Conservation (phyloP, 164 flowering plant genomes). For the Brasenia schreberi region DNA sequence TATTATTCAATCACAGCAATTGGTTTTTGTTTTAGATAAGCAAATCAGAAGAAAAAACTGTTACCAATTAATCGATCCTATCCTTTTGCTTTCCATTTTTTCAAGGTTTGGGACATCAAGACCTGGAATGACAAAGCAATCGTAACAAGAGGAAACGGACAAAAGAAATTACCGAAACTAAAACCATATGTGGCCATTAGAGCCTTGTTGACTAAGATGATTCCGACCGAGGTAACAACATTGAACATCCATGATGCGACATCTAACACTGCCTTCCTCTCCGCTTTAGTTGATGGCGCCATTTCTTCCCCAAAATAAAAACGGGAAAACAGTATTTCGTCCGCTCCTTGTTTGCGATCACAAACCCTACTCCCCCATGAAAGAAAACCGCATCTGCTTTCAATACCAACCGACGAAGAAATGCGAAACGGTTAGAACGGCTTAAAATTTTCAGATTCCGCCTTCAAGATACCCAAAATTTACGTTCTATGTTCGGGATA, state of each 20-base stretch:
- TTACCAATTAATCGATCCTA: background rate
- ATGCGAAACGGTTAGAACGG: background rate
- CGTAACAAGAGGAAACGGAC: background rate
- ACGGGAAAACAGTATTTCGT: background rate
- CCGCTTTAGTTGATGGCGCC: conserved; percentile 29
- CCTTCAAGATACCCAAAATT: no score
- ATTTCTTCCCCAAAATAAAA: conserved; percentile 5
- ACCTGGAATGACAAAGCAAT: background rate
- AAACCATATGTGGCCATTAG: conserved; percentile 34
- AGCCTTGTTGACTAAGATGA: conserved; percentile 33
- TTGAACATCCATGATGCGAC: conserved; percentile 36
- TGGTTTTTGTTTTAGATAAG: background rate
- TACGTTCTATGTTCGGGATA: no score
- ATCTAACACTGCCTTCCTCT: conserved; percentile 26
- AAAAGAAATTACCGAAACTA: conserved; percentile 24
- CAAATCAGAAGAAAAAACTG: background rate
- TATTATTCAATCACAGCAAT: background rate
- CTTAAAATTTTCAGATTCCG: no score
- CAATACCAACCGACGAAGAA: background rate
- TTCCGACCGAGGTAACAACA: conserved; percentile 34
- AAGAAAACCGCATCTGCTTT: background rate
- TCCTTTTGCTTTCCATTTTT: background rate
- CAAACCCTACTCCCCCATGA: background rate
- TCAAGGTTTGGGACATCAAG: background rate
- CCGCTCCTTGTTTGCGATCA: no score